A percentile compares a stretch with the other conserved stretches of the same genome.
These are phyloP conservation scores for Pseudogymnoascus sp. DNA, from an alignment of 2,329 filamentous ascomycete species.

Conservation along the genomic window DNA sequence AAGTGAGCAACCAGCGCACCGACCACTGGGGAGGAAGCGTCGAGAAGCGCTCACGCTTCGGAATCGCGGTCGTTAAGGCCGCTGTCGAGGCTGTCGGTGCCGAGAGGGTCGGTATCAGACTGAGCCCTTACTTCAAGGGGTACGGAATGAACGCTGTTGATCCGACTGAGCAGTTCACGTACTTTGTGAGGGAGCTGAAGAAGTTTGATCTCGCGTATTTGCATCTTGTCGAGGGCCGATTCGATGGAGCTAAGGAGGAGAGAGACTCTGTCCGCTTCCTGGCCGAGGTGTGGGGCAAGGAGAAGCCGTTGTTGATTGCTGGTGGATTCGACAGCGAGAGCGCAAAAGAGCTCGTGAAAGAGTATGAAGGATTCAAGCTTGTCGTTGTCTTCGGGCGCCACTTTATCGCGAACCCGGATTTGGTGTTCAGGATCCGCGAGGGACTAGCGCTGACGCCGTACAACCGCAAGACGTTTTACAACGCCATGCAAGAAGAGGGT, in stretches of 20 bases:
- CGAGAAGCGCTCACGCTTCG: constrained; percentile 41
- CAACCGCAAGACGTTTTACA: constrained; percentile 33
- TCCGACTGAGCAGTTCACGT: constrained; percentile 36
- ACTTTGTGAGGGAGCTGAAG: constrained; percentile 35
- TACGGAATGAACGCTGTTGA: constrained; percentile 39
- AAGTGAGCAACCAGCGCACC: constrained; percentile 43
- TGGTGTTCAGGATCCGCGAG: constrained; percentile 22
- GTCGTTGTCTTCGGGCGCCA: constrained; percentile 35
- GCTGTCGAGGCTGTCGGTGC: constrained; percentile 41
- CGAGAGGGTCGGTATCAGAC: constrained; percentile 44
- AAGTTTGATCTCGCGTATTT: constrained; percentile 39
- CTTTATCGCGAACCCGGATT: constrained; percentile 39
- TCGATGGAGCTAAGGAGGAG: constrained; percentile 33
- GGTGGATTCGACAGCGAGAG: constrained; percentile 36
- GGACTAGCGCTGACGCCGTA: constrained; percentile 32
- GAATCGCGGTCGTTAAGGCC: constrained; percentile 44
- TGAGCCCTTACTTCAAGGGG: constrained; percentile 55
- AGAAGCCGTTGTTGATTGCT: constrained; percentile 40
- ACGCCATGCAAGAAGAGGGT: constrained; percentile 24
- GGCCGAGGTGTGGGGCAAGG: constrained; percentile 35
- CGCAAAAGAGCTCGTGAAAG: constrained; percentile 30
- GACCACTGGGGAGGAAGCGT: constrained; percentile 42
- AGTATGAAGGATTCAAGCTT: constrained; percentile 27
- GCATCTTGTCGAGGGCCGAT: constrained; percentile 45
- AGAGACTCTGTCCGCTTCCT: constrained; percentile 28